phyloP scores from a whole-genome alignment of 2,329 filamentous ascomycete species.

The Stachybotrys chlorohalonatus region DNA sequence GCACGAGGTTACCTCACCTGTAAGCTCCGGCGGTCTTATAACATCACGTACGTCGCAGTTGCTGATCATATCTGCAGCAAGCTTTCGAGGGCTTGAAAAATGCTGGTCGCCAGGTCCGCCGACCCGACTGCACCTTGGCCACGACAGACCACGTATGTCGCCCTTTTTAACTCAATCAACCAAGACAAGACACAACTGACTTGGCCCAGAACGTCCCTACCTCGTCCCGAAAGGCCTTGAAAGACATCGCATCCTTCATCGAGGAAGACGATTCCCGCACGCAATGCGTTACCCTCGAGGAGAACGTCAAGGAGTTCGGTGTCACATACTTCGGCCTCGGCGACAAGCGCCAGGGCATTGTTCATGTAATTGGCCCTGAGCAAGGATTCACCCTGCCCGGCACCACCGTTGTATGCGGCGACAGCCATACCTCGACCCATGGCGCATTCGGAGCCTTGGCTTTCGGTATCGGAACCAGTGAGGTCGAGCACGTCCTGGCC shows the following conservation, averaged over 20 bases:
- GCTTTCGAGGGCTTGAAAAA: constrained; percentile 94
- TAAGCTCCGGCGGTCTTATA: constrained; percentile 31
- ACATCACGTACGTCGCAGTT: background rate
- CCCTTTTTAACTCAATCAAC: background rate
- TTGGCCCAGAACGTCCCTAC: constrained; percentile 77
- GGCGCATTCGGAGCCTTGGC: constrained; percentile 92
- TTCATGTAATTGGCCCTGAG: constrained; percentile 96
- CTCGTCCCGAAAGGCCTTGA: constrained; percentile 80
- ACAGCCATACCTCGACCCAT: constrained; percentile 97
- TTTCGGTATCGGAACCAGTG: constrained; percentile 94
- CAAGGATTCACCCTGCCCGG: constrained; percentile 97
- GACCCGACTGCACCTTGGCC: constrained; percentile 92
- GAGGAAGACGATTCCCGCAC: constrained; percentile 87
- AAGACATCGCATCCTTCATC: constrained; percentile 89
- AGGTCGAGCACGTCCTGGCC: constrained; percentile 96
- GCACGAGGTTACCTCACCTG: constrained; percentile 95
- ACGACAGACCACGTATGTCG: constrained; percentile 87
- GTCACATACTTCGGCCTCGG: constrained; percentile 95
- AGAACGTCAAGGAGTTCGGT: constrained; percentile 94
- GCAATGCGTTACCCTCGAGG: constrained; percentile 92
- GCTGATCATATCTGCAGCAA: constrained; percentile 49
- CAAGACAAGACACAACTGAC: background rate
- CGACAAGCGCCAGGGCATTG: constrained; percentile 95
- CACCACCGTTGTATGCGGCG: constrained; percentile 94
- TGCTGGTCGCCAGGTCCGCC: constrained; percentile 75